Evolutionary conservation across 495 filamentous ascomycete species (phyloP).

Genomic region (Aspergillus campestris): DNA sequence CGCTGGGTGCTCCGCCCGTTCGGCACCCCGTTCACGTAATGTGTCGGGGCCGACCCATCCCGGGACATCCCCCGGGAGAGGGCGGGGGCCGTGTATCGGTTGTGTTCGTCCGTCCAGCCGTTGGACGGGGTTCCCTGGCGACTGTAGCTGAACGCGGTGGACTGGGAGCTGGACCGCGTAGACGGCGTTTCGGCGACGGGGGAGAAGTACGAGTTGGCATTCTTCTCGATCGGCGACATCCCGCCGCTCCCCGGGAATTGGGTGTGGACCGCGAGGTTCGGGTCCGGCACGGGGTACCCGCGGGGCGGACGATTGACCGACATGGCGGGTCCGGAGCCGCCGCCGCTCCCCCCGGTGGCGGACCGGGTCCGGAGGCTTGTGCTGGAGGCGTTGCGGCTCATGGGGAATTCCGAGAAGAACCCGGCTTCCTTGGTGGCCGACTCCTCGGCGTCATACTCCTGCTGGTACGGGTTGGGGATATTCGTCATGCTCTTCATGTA

Average conservation of each 20-base stretch:
- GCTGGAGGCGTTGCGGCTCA: conserved; percentile 72
- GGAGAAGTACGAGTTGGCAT: conserved; percentile 81
- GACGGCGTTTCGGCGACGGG: conserved; percentile 81
- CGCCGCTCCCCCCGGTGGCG: conserved; percentile 62
- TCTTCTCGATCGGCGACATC: conserved; percentile 43
- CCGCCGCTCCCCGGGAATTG: conserved; percentile 41
- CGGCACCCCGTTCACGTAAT: conserved; percentile 41
- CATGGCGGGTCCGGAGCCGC: conserved; percentile 33
- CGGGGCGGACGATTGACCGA: conserved; percentile 51
- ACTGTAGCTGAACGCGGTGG: conserved; percentile 65
- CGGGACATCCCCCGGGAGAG: conserved; percentile 70
- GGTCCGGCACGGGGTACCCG: conserved; percentile 52
- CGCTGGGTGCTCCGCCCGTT: conserved; percentile 63
- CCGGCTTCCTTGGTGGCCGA: conserved; percentile 44
- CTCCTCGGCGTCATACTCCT: conserved; percentile 75
- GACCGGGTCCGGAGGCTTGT: conserved; percentile 74
- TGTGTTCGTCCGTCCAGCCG: conserved; percentile 56
- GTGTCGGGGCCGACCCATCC: conserved; percentile 57
- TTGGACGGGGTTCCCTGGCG: conserved; percentile 56
- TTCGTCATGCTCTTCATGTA: conserved; percentile 61
- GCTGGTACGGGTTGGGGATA: conserved; percentile 70
- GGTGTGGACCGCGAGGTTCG: conserved; percentile 65
- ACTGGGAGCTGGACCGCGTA: conserved; percentile 71
- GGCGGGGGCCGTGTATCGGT: conserved; percentile 81
- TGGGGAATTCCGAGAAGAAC: conserved; percentile 42